A percentile compares a stretch with the other conserved stretches of the same genome.
These are phyloP conservation scores for Mortierella sp. DNA, from an alignment of 371 early-diverging fungal genomes.

Conservation along the genomic window DNA sequence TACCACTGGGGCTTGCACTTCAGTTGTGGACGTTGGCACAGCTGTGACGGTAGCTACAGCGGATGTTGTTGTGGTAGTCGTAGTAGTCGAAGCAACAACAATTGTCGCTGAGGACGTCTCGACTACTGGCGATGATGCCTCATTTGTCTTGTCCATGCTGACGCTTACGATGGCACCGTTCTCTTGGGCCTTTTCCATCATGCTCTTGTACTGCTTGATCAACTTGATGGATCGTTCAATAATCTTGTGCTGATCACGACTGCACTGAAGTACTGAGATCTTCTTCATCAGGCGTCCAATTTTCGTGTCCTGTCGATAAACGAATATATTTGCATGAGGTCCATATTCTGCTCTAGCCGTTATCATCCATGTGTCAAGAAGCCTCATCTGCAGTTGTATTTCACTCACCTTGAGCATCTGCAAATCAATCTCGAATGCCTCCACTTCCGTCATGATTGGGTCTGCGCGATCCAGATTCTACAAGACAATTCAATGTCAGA, in stretches of 20 bases:
- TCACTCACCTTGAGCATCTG: slow-evolving; percentile 48
- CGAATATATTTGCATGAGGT: background rate
- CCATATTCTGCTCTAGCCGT: too few species aligned
- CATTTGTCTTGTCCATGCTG: slow-evolving; percentile 8
- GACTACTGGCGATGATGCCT: slow-evolving; percentile 6
- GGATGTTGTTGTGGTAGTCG: background rate
- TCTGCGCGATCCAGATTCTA: slow-evolving; percentile 38
- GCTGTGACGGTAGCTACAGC: background rate
- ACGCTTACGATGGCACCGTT: slow-evolving; percentile 10
- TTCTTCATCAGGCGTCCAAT: slow-evolving; percentile 54
- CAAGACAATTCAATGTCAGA: background rate
- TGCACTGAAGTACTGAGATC: slow-evolving; percentile 41
- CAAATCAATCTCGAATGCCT: slow-evolving; percentile 48
- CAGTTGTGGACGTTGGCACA: background rate
- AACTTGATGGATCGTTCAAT: slow-evolving; percentile 41
- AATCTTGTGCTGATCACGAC: slow-evolving; percentile 34
- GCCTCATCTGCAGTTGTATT: background rate
- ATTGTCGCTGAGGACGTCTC: slow-evolving; percentile 1
- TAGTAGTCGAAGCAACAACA: background rate
- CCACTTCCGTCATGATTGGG: slow-evolving; percentile 51
- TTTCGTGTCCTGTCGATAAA: slow-evolving; percentile 36
- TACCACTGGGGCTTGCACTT: too few species aligned
- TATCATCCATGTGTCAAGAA: background rate
- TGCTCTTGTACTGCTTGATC: slow-evolving; percentile 46
- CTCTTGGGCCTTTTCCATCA: slow-evolving; percentile 51